phyloP scores from a whole-genome alignment of 2,329 filamentous ascomycete species.

The Sporothrix variecibatus region DNA sequence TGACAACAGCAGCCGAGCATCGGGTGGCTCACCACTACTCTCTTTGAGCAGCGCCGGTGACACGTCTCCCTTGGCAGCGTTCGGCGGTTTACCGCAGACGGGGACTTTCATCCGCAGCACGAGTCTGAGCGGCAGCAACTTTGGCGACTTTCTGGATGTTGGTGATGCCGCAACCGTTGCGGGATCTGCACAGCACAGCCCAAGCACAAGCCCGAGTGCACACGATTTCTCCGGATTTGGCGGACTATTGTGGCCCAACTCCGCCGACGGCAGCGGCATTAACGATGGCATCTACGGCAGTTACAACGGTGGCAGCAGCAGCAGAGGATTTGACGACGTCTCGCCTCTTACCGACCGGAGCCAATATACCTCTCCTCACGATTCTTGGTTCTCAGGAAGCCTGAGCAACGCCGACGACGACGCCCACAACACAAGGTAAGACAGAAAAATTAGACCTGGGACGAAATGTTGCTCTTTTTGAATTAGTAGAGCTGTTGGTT shows the following conservation, averaged over 20 bases:
- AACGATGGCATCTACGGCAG: background rate
- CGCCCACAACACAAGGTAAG: background rate
- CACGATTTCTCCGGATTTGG: background rate
- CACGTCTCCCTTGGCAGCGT: background rate
- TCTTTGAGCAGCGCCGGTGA: background rate
- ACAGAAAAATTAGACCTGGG: background rate
- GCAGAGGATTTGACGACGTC: background rate
- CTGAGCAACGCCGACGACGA: background rate
- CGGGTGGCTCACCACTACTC: background rate
- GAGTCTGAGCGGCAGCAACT: constrained; percentile 12
- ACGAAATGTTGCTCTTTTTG: background rate
- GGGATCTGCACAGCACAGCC: background rate
- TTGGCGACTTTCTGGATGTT: constrained; percentile 1
- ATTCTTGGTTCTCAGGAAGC: background rate
- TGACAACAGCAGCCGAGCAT: background rate
- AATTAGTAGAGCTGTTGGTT: background rate
- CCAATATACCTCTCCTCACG: background rate
- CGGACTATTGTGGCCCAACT: background rate
- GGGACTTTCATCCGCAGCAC: background rate
- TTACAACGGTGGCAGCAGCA: background rate
- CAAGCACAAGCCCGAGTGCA: background rate
- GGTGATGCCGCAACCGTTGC: background rate
- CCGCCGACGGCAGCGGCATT: background rate
- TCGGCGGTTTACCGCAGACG: background rate
- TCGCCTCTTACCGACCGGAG: background rate